These are phyloP conservation scores for Penicillium desertorum DNA, from an alignment of 495 filamentous ascomycete species.

Conservation along the genomic window DNA sequence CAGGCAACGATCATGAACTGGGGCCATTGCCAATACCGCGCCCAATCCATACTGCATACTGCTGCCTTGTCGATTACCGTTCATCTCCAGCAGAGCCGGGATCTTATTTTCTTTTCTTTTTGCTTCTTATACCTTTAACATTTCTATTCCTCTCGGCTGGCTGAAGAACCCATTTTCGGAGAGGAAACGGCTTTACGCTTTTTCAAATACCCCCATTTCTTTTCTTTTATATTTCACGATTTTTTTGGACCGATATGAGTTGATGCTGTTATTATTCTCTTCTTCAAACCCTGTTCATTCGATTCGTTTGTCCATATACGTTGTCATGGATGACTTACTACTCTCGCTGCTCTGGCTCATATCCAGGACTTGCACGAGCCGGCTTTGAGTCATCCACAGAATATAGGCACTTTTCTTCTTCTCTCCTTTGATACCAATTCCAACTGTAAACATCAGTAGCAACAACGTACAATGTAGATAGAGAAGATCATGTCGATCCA, in stretches of 20 bases:
- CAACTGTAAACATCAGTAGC: background rate
- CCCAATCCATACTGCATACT: background rate
- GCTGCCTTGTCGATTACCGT: conserved; percentile 13
- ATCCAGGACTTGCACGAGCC: background rate
- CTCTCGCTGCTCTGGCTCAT: conserved; percentile 1
- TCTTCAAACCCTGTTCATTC: conserved; percentile 16
- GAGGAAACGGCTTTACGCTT: conserved; percentile 31
- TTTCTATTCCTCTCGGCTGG: conserved; percentile 28
- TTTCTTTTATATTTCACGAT: conserved; percentile 24
- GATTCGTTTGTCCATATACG: conserved; percentile 32
- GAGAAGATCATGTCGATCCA: conserved; percentile 25
- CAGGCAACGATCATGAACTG: conserved; percentile 2
- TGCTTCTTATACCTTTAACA: conserved; percentile 21
- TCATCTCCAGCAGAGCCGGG: conserved; percentile 31
- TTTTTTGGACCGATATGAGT: conserved; percentile 34
- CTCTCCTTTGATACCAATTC: background rate
- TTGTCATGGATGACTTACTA: conserved; percentile 11
- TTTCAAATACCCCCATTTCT: conserved; percentile 40
- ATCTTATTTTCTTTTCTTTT: conserved; percentile 21
- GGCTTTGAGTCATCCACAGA: conserved; percentile 5
- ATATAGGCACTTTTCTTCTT: conserved; percentile 20
- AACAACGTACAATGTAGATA: conserved; percentile 1
- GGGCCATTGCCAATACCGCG: conserved; percentile 1
- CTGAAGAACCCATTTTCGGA: conserved; percentile 25
- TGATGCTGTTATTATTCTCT: conserved; percentile 28